phyloP scores from a whole-genome alignment of 2,329 filamentous ascomycete genomes.

The Alternaria viburni region DNA sequence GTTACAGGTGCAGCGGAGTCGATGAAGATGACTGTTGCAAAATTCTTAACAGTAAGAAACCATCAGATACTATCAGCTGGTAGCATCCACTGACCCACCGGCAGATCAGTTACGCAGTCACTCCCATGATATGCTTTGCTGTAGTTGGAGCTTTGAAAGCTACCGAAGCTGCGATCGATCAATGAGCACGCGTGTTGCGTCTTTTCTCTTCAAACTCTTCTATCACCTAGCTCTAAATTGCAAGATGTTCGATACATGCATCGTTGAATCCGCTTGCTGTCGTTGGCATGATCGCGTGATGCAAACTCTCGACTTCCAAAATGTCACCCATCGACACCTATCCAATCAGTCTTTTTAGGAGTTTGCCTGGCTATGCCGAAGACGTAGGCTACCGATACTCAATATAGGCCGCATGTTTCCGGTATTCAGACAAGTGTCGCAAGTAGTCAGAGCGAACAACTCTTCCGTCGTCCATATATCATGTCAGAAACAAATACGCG shows the following conservation, averaged over 20 bases:
- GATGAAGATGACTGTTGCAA: conserved; percentile 62
- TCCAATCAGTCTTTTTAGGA: conserved; percentile 2
- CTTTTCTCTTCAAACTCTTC: neutral
- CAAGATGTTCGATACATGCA: neutral
- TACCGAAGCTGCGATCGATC: conserved; percentile 17
- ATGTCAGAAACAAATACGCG: neutral
- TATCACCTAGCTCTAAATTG: neutral
- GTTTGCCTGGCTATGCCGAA: neutral
- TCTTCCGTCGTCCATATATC: neutral
- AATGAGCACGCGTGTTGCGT: neutral
- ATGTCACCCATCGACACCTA: neutral
- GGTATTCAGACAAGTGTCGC: neutral
- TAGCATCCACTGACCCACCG: neutral
- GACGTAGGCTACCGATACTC: neutral
- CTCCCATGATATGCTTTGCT: conserved; percentile 52
- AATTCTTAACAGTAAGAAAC: conserved; percentile 56
- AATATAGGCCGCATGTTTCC: neutral
- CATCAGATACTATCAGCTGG: neutral
- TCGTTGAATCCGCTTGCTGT: neutral
- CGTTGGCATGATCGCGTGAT: neutral
- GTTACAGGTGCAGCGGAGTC: conserved; percentile 51
- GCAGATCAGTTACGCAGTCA: conserved; percentile 52
- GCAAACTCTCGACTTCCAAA: neutral
- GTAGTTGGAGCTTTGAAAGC: conserved; percentile 54
- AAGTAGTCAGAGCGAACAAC: neutral